Conservation (phyloP, 495 filamentous ascomycete species). For the Aspergillus mulundensis region DNA sequence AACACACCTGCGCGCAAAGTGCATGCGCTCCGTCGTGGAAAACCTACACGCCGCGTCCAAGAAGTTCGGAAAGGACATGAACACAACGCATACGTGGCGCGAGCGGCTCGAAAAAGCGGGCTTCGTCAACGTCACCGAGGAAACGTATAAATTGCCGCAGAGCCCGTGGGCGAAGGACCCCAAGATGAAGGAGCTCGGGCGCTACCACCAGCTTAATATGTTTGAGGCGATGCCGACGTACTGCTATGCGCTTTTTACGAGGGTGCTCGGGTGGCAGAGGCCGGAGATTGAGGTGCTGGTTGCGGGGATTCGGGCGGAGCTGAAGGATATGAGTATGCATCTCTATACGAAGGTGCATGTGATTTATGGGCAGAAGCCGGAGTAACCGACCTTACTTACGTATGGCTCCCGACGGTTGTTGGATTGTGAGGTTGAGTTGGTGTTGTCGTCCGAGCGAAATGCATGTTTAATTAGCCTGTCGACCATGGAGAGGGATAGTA, state of each 20-base stretch:
- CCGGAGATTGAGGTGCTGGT: constrained; percentile 52
- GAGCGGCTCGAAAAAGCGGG: constrained; percentile 48
- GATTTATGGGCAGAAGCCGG: constrained; percentile 38
- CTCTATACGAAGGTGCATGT: constrained; percentile 35
- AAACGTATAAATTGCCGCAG: constrained; percentile 40
- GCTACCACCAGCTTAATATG: constrained; percentile 44
- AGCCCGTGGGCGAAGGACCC: constrained; percentile 51
- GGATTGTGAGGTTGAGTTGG: too few relatives aligned
- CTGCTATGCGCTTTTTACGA: constrained; percentile 51
- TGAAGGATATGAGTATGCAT: constrained; percentile 49
- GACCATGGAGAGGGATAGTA: too few relatives aligned
- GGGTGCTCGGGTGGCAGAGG: constrained; percentile 48
- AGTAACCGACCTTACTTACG: neutral
- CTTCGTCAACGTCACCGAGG: constrained; percentile 50
- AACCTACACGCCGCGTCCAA: constrained; percentile 26
- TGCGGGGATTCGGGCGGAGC: constrained; percentile 47
- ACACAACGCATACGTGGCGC: constrained; percentile 36
- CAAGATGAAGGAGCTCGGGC: constrained; percentile 49
- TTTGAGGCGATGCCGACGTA: constrained; percentile 47
- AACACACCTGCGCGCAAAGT: constrained; percentile 37
- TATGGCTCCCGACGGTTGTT: neutral
- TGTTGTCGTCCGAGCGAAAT: too few relatives aligned
- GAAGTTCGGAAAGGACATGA: constrained; percentile 38
- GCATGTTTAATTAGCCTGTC: too few relatives aligned
- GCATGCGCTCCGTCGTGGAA: constrained; percentile 32